Percentiles rank a stretch among this genome's conserved stretches.
These are phyloP conservation scores for Deinandra increscens DNA, from an alignment of 129 eudicot genomes.

Conservation along the genomic window DNA sequence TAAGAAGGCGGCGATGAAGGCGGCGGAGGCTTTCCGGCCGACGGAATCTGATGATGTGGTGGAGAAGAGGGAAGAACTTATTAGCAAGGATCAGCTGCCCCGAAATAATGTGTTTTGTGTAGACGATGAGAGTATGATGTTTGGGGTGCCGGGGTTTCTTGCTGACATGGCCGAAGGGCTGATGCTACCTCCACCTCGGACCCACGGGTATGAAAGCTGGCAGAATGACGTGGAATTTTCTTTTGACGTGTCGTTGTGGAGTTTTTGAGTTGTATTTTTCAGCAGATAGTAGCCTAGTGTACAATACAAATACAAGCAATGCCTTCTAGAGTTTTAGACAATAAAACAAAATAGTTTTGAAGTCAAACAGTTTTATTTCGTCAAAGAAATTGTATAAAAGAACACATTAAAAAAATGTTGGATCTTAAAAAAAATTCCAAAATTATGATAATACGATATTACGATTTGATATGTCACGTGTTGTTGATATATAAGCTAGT, in stretches of 20 bases:
- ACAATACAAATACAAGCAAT: neutral
- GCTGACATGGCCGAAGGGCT: slow-evolving; percentile 68
- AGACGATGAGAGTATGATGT: slow-evolving; percentile 64
- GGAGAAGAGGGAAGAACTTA: too few relatives aligned
- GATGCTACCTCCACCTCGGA: slow-evolving; percentile 65
- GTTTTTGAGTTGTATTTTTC: slow-evolving; percentile 22
- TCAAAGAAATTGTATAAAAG: too few relatives aligned
- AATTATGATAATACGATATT: too few relatives aligned
- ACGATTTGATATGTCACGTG: too few relatives aligned
- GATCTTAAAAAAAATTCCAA: too few relatives aligned
- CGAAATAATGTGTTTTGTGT: slow-evolving; percentile 24
- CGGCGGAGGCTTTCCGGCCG: slow-evolving; percentile 65
- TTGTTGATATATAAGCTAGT: too few relatives aligned
- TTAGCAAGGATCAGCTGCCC: too few relatives aligned
- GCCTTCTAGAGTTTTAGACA: neutral
- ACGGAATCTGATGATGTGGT: slow-evolving; percentile 10
- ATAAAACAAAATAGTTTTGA: slow-evolving; percentile 6
- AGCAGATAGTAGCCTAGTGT: neutral
- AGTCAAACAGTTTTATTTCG: too few relatives aligned
- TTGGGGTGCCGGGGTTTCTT: slow-evolving; percentile 59
- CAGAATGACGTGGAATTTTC: slow-evolving; percentile 44
- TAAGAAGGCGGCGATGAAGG: slow-evolving; percentile 69
- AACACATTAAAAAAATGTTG: too few relatives aligned
- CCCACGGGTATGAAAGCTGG: slow-evolving; percentile 9
- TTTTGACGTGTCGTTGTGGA: slow-evolving; percentile 53